Evolutionary conservation across 73 alveolate species (phyloP).

Genomic region (Vitrella brassicaformis): DNA sequence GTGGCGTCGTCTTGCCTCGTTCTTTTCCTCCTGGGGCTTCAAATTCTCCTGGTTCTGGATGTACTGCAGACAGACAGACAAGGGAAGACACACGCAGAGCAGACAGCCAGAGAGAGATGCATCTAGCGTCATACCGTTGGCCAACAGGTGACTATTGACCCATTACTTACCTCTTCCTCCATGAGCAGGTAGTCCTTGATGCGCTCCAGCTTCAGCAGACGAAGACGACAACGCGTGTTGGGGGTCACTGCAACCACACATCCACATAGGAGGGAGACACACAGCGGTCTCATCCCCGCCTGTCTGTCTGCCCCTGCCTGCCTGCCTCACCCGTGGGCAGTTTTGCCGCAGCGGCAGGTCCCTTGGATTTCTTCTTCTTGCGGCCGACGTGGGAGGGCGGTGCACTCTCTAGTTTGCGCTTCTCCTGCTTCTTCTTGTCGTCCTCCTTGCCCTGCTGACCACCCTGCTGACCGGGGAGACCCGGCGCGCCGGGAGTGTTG

Average conservation of each 20-base stretch:
- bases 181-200: slow-evolving; percentile 78
- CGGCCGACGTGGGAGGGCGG: slow-evolving; percentile 40
- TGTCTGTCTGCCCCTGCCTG: not conserved
- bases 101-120: not conserved
- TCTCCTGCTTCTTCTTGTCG: slow-evolving; percentile 29
- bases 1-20: slow-evolving; percentile 4
- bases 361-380: slow-evolving; percentile 65
- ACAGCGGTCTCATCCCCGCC: too few species aligned
- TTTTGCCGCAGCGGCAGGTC: slow-evolving; percentile 40
- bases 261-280: slow-evolving; percentile 10
- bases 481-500: not conserved
- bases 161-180: slow-evolving; percentile 82
- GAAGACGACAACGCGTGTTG: slow-evolving; percentile 72
- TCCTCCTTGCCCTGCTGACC: slow-evolving; percentile 15
- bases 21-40: slow-evolving; percentile 77
- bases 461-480: slow-evolving; percentile 14
- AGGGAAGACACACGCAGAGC: not conserved
- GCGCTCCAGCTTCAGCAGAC: slow-evolving; percentile 71
- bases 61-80: not conserved
- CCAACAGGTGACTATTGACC: not conserved
- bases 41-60: slow-evolving; percentile 65
- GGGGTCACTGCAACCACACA: slow-evolving; percentile 51
- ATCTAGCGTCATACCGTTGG: not conserved
- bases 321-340: slow-evolving; percentile 12
- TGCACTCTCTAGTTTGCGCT: not conserved